Base-by-base conservation (phyloP, 148 eudicot species). In the Simmondsia chinensis region DNA sequence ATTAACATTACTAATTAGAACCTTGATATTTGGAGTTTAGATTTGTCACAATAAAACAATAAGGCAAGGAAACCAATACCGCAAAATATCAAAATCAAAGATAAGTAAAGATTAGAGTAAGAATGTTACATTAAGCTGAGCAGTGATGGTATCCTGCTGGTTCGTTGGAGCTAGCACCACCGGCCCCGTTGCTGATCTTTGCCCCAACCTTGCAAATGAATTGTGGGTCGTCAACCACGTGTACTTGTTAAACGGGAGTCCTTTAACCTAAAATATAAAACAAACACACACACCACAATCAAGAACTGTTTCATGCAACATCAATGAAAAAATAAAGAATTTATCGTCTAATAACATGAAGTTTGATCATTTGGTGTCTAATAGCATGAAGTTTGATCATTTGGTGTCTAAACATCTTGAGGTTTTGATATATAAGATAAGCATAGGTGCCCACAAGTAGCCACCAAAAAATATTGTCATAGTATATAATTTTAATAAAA, bases 161-260 rank as follows among this genome's bases (percentile, higher is more conserved):
- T 85, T 89, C 56, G 54, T 61, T 20, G 83, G 94, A 54, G 95
- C 39, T 13, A 89, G 28, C 56, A 85, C 48, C 16, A 66, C 49
- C 7, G 80, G 53, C 12, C 95, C 85, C 11, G 93, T 89, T 0
- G 59, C 80, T 11, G 97, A 89, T 38, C 20, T 81, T 60, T 56
- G 69, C 23, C 94, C 93, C 22, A 82, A 41, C 52, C 61, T 63
- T 26, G 97, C 87, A 48, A 79, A 89, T 33, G 97, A 40, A 55
- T 89, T 89, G 73, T 89, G 97, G 31, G 83, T 81, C 33, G 97
- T 89, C 41, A 89, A 60, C 97, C 97, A 85, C 16, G 97, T 65
- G 56, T 89, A 89, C 33, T 74, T 63, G 57, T 89, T 81, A 20
- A 69, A 89, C 58, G 95, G 95, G 64, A 89, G 46, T 50, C 88